phyloP scores from a whole-genome alignment of 2,329 filamentous ascomycete genomes.

The Cadophora gregata region DNA sequence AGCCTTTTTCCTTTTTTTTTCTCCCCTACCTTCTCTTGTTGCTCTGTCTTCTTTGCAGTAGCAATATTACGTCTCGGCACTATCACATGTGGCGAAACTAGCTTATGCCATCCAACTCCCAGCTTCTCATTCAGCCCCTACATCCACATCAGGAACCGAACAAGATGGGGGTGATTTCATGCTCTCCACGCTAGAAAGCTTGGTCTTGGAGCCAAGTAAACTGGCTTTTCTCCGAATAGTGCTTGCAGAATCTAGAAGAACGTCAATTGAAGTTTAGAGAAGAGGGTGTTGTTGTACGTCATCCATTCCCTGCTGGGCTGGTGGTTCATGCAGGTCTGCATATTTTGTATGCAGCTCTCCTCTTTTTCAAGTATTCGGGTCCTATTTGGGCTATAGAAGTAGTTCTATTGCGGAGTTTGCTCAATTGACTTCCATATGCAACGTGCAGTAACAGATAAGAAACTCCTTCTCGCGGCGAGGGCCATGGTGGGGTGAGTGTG shows the following conservation, averaged over 20 bases:
- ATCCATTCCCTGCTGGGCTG: neutral
- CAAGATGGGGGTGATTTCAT: neutral
- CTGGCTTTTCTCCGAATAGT: neutral
- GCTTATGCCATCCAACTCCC: too few relatives aligned
- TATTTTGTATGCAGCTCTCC: neutral
- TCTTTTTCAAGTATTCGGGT: neutral
- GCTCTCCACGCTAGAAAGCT: constrained; percentile 6
- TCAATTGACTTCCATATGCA: too few relatives aligned
- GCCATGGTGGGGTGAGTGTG: too few relatives aligned
- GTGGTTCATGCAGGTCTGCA: neutral
- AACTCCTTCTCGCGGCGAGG: too few relatives aligned
- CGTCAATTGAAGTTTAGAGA: too few relatives aligned
- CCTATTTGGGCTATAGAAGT: neutral
- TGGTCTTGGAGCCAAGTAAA: neutral
- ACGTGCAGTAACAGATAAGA: too few relatives aligned
- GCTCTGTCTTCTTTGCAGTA: neutral
- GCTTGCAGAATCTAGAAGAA: too few relatives aligned
- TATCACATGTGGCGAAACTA: neutral
- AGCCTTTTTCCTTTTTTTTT: neutral
- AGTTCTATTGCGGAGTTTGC: neutral
- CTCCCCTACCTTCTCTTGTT: neutral
- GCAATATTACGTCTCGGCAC: neutral
- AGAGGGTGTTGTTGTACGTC: neutral
- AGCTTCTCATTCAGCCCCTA: neutral
- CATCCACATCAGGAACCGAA: neutral